Evolutionary conservation across 2,329 filamentous ascomycete genomes (phyloP).

Genomic region (Stachybotrys chlorohalonatus): DNA sequence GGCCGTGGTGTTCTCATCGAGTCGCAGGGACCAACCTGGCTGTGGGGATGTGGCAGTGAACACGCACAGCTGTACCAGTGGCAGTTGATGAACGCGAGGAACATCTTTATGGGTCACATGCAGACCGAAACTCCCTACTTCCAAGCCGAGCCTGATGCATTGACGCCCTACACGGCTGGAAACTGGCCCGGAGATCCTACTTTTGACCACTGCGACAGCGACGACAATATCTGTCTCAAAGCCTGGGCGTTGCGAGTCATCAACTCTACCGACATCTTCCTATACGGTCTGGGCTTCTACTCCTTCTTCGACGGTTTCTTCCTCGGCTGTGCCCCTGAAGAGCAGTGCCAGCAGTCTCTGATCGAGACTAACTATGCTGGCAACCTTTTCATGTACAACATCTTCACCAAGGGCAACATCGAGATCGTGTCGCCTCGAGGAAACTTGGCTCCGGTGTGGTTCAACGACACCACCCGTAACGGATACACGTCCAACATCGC

Average conservation of each 20-base stretch:
- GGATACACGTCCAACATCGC: conserved; percentile 1
- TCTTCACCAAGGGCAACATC: conserved; percentile 8
- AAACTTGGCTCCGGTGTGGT: not conserved
- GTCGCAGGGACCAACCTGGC: conserved; percentile 18
- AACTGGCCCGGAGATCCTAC: conserved; percentile 2
- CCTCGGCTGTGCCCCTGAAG: conserved; percentile 26
- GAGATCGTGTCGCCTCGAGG: conserved; percentile 2
- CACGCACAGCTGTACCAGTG: conserved; percentile 41
- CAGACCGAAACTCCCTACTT: conserved; percentile 34
- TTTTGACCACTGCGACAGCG: conserved; percentile 11
- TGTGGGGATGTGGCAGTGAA: conserved; percentile 35
- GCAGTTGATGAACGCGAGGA: conserved; percentile 34
- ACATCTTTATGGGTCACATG: conserved; percentile 35
- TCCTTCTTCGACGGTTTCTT: conserved; percentile 59
- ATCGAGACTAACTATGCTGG: conserved; percentile 3
- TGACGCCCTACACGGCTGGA: conserved; percentile 24
- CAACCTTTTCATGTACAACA: conserved; percentile 7
- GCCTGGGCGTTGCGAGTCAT: conserved; percentile 49
- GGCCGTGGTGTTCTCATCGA: conserved; percentile 24
- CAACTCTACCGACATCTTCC: conserved; percentile 37
- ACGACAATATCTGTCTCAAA: conserved; percentile 35
- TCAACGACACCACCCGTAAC: conserved; percentile 1
- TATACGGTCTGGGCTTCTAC: conserved; percentile 49
- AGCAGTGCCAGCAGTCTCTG: conserved; percentile 7
- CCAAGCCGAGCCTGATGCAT: conserved; percentile 33